Base-by-base conservation (phyloP, 768 basidiomycete genomes). In the Dacryopinax spathularia region DNA sequence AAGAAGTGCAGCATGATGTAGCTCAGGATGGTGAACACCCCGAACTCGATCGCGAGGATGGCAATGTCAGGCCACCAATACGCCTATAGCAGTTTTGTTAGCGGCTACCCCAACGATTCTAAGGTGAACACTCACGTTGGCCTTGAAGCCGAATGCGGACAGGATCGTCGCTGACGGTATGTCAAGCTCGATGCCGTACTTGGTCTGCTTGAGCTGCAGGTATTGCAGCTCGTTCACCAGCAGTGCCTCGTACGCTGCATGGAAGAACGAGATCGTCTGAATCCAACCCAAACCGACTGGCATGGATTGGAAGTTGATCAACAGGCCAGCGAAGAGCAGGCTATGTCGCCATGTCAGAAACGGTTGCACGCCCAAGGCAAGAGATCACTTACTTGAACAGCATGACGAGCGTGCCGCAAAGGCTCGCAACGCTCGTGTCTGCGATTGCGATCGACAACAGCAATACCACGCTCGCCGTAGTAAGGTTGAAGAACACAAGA, bases 21-120 rank as follows among this genome's bases (percentile, higher is more conserved):
- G 74, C 89, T 93, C 34, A 79, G 77, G 4, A 82, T 72, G 4
- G 88, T 91, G 74, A 93, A 92, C 1, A 79, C 75, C 29, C 82
- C 85, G 69, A 98, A 94, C 77, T 92, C 92, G 59, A 92, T 89
- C 5, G 80, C 87, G 4, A 98, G 79, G 0, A 93, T 75, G 0
- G 86, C 80, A 34, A 93, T 89, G 72, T 99, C 94, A 0, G 96
- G 96, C 90, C 90, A 98, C 96, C 96, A 99, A 79, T 94, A 98
- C 0, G 95, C 92, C 80, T 83, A 59, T 34, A 61, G 60, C 33
- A n/a, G 41, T 9, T 34, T 4, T 13, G 60, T 71, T 59, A 70
- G 56, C 34, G 31, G 66, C 31, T 29, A 33, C 22, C 64, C 27
- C 56, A 18, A 39, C 18, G 3, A 25, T 7, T n/a, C n/a, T 44